Base-by-base conservation (phyloP, 192 early-diverging fungal genomes). In the Radiomyces spectabilis region DNA sequence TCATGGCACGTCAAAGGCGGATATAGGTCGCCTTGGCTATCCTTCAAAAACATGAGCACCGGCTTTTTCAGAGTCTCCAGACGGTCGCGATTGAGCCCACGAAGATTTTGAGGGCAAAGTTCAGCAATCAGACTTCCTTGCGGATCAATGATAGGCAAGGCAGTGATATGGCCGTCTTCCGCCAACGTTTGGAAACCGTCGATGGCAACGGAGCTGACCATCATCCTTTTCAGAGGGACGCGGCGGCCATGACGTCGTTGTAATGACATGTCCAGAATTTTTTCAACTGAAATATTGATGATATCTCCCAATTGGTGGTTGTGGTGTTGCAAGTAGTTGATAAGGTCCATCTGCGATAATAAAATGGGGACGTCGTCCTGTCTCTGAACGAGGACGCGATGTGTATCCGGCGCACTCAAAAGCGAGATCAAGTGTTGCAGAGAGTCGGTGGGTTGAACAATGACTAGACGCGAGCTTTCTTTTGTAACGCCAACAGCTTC, bases 71-170 rank as follows among this genome's bases (percentile, higher is more conserved):
- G 65, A n/a, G 72, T 61, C 22, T 71, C 65, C 31, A 87, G 61
- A 19, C 79, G 66, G 16, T 68, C 68, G 19, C 68, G 53, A 42
- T 80, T 87, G 16, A 92, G 51, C 12, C 87, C 87, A n/a, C 87
- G 62, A 25, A 92, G 58, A 71, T 92, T 87, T 9, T 75, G 76
- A 3, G 85, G 83, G 7, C 81, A 83, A 26, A 92, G 67, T 60
- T 85, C 86, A 34, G 77, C 81, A 1, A 85, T 76, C 8, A 92
- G 42, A 5, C 43, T 54, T 15, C 73, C 79, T 42, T 81, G 56
- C 35, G 75, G 71, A 38, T 80, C 76, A 37, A 85, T 69, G 44
- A 92, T 69, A 21, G 83, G 79, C 0, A 89, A 72, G 22, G 83
- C 85, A 50, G 59, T 73, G 12, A 60, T 49, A 2, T 78, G 66